Base-by-base conservation (phyloP, 768 basidiomycete species). In the Xerocomellus amylosporus region DNA sequence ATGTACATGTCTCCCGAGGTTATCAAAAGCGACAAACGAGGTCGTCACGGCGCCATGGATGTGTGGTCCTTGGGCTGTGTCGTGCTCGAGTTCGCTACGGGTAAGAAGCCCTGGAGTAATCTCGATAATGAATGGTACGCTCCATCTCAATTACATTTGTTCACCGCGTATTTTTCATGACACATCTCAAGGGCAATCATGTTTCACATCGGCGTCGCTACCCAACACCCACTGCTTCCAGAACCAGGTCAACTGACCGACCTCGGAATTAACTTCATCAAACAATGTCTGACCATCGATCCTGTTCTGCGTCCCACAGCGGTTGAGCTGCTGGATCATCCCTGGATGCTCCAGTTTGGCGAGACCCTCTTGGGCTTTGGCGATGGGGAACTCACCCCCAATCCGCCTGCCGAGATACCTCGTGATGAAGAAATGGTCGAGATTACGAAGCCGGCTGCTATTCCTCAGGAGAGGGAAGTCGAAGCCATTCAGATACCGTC, bases 1-100 rank as follows among this genome's bases (percentile, higher is more conserved):
- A 98, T 98, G 96, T 98, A 99, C 72, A 98, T 99, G 93, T 97
- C 95, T 6, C 97, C 97, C 2, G 97, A 99, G 69, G 85, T 97
- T 50, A 98, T 99, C 76, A 92, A 96, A 75, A 97, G 90, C 63
- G 93, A 96, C 63, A 87, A 81, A 58, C 78, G 85, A 14, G 93
- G 94, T 26, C 79, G 88, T 47, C 86, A 91, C 59, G 97, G 97
- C 17, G 93, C 96, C 12, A 97, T 97, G 90, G 97, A 99, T 69
- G 87, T 99, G 41, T 99, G 97, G 97, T 92, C 93, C 22, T 73
- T 98, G 53, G 97, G 97, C 17, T 98, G 97, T 66, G 93, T 98
- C n/a, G 86, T 98, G 14, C 82, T 98, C 30, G 95, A 99, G 69
- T 93, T 90, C 66, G 91, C 93, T 7, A 99, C 97, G 0, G 97